These are phyloP conservation scores for Trichomonascaceae sp. DNA, from an alignment of 1,139 yeast genomes.

Conservation along the genomic window DNA sequence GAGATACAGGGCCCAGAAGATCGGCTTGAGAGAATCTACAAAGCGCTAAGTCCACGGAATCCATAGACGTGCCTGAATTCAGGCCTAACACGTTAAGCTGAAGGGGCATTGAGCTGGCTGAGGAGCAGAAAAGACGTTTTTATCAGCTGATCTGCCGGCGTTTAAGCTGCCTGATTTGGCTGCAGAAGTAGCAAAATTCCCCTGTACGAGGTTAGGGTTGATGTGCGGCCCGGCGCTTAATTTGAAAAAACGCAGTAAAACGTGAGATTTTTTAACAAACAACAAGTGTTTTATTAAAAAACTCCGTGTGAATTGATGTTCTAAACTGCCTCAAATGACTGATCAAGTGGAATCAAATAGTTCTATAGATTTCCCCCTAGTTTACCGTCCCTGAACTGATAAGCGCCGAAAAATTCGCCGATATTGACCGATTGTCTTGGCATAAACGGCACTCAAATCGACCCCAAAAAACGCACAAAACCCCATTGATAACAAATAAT, in stretches of 20 bases:
- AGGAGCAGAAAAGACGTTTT: too few species aligned
- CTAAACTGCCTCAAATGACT: not conserved
- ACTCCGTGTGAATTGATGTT: not conserved
- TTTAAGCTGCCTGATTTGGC: too few species aligned
- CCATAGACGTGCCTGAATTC: conserved; percentile 19
- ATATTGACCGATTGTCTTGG: not conserved
- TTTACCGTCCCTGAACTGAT: not conserved
- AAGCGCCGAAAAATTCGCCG: not conserved
- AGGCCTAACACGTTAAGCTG: conserved; percentile 16
- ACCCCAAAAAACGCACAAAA: not conserved
- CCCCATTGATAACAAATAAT: not conserved
- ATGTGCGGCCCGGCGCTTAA: not conserved
- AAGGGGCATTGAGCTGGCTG: not conserved
- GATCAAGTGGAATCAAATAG: not conserved
- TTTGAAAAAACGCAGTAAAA: not conserved
- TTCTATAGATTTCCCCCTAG: not conserved
- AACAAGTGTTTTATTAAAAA: not conserved
- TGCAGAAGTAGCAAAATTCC: not conserved
- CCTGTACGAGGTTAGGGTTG: not conserved
- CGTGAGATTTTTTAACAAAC: not conserved
- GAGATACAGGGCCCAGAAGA: conserved; percentile 11
- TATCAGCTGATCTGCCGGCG: too few species aligned
- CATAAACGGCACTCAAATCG: not conserved
- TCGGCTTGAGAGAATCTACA: conserved; percentile 15
- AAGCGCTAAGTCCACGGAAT: conserved; percentile 16